These are phyloP conservation scores for Tolypocladium ovalisporum DNA, from an alignment of 2,329 filamentous ascomycete species.

Conservation along the genomic window DNA sequence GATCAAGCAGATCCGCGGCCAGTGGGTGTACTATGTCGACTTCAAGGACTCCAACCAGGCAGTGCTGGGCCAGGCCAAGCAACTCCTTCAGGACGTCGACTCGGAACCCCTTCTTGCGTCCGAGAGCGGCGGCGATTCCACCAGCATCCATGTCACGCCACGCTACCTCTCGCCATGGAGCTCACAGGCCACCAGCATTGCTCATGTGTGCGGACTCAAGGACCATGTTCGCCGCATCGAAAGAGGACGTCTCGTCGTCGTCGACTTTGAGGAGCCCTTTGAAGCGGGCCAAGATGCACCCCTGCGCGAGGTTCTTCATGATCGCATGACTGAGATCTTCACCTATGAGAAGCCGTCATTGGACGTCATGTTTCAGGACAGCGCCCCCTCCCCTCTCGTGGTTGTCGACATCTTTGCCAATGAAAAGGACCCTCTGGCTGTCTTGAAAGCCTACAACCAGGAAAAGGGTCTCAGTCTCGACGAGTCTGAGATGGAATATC, in stretches of 20 bases:
- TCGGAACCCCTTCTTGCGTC: conserved; percentile 14
- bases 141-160: conserved; percentile 64
- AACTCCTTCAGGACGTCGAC: conserved; percentile 32
- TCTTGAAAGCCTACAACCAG: conserved; percentile 74
- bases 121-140: conserved; percentile 30
- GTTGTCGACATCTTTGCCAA: conserved; percentile 64
- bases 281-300: conserved; percentile 35
- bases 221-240: conserved; percentile 67
- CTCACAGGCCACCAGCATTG: conserved; percentile 89
- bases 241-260: conserved; percentile 68
- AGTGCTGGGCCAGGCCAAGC: conserved; percentile 33
- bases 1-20: conserved; percentile 37
- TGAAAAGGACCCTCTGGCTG: conserved; percentile 53
- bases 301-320: conserved; percentile 65
- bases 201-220: conserved; percentile 78
- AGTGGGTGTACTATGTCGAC: conserved; percentile 58
- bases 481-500: conserved; percentile 80
- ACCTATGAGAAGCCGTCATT: conserved; percentile 56
- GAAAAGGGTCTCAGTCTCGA: conserved; percentile 79
- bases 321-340: conserved; percentile 91
- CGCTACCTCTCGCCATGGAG: conserved; percentile 94
- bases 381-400: conserved; percentile 49
- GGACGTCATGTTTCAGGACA: conserved; percentile 67
- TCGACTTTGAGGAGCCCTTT: conserved; percentile 42
- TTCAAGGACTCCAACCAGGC: conserved; percentile 34